Base-by-base conservation (phyloP, 495 filamentous ascomycete genomes). In the Penicilliopsis zonata region DNA sequence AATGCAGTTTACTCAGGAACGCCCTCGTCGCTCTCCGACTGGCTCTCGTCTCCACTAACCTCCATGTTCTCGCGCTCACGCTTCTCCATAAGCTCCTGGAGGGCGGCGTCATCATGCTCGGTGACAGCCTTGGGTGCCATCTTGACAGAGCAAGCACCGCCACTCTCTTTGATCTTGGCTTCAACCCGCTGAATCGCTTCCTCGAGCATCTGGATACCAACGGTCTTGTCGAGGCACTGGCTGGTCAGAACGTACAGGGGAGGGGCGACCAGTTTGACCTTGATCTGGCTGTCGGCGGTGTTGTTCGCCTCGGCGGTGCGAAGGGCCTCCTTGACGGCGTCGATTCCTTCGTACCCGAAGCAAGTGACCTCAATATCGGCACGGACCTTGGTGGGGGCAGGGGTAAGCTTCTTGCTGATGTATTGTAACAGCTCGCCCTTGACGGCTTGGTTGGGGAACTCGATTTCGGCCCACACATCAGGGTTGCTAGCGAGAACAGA, bases 71-170 rank as follows among this genome's bases (percentile, higher is more conserved):
- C 90, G 39, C 87, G 78, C 69, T 94, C 90, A 40, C 86, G 77
- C 77, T 95, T 96, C 67, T 96, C 90, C 90, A 98, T 98, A 37
- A 98, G 69, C 28, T 88, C 92, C 57, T 94, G 82, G 43, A 98
- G 65, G 51, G 94, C 86, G 15, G 88, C 90, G 60, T 98, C 90
- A 51, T 98, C 90, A 45, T 84, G 88, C 71, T 96, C 90, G 3
- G 88, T 96, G 37, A 96, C 92, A 10, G 90, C 90, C 76, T 96
- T 96, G 25, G 90, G 90, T 40, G 85, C 88, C 92, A 98, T 96
- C 69, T 82, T 87, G 33, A 92, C 80, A 18, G 78, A 69, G 46
- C 86, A 86, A 44, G 69, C 74, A 21, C 90, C 90, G 12, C 80
- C 80, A 2, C 77, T 68, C 10, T 52, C 62, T 38, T 70, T 67